Evolutionary conservation across 257 asterid species (phyloP).

Genomic region (Fraxinus excelsior): DNA sequence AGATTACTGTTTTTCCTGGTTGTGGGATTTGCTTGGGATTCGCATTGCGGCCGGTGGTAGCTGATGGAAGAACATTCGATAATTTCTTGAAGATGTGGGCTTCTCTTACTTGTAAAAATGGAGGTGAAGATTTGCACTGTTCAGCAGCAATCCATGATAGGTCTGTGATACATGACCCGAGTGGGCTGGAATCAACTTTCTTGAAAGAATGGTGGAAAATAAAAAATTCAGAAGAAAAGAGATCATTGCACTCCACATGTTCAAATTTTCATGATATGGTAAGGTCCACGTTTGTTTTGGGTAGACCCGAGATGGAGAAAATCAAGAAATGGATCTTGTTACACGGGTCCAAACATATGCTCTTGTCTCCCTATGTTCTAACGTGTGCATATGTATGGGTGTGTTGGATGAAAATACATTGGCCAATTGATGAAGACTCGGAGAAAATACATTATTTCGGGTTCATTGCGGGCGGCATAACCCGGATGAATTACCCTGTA

Average conservation of each 20-base stretch:
- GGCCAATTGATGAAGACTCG: neutral
- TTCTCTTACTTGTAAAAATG: constrained; percentile 6
- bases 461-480: constrained; percentile 42
- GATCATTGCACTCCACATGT: neutral
- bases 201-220: constrained; percentile 27
- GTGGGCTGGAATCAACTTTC: constrained; percentile 26
- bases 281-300: constrained; percentile 41
- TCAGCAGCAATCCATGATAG: constrained; percentile 39
- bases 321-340: constrained; percentile 44
- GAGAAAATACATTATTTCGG: constrained; percentile 33
- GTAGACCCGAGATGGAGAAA: constrained; percentile 35
- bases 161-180: constrained; percentile 36
- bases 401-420: constrained; percentile 40
- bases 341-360: constrained; percentile 41
- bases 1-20: constrained; percentile 47
- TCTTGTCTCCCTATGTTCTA: constrained; percentile 34
- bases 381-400: constrained; percentile 42
- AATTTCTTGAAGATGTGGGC: constrained; percentile 53
- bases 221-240: neutral
- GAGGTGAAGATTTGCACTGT: neutral
- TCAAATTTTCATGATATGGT: neutral
- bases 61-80: constrained; percentile 60
- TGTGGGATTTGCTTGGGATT: constrained; percentile 56
- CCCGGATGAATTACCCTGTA: constrained; percentile 27
- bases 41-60: constrained; percentile 47